phyloP scores from a whole-genome alignment of 257 asterid genomes.

The Solanum pimpinellifolium region DNA sequence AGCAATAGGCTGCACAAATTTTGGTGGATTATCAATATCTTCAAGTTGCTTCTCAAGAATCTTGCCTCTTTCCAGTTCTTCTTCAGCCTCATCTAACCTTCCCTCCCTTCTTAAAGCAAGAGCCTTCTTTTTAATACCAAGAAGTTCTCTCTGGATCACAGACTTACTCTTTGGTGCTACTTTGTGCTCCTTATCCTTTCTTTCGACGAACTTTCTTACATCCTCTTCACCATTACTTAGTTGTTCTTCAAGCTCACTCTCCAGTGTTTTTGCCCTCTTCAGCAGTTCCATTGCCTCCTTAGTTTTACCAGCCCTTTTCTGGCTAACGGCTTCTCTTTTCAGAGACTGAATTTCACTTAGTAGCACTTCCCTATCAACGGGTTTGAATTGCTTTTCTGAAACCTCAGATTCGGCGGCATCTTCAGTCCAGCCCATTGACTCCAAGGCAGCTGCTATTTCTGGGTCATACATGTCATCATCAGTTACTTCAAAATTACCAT shows the following conservation, averaged over 20 bases:
- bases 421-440: conserved; percentile 86
- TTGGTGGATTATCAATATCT: conserved; percentile 51
- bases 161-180: conserved; percentile 51
- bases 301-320: conserved; percentile 67
- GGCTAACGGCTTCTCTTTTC: conserved; percentile 56
- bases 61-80: conserved; percentile 73
- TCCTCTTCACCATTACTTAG: not conserved
- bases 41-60: conserved; percentile 85
- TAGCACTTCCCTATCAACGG: conserved; percentile 25
- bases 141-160: conserved; percentile 74
- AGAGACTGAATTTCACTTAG: conserved; percentile 49
- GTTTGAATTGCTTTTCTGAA: conserved; percentile 1
- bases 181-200: conserved; percentile 6
- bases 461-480: conserved; percentile 83
- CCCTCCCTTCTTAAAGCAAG: conserved; percentile 80
- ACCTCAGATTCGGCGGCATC: conserved; percentile 27
- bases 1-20: conserved; percentile 11
- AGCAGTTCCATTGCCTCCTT: conserved; percentile 55
- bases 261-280: conserved; percentile 63
- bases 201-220: conserved; percentile 8
- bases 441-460: conserved; percentile 67
- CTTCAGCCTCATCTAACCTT: conserved; percentile 65
- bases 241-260: conserved; percentile 34
- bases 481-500: conserved; percentile 58
- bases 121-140: conserved; percentile 75